phyloP scores from a whole-genome alignment of 495 filamentous ascomycete species.

The Penicillium salamii region DNA sequence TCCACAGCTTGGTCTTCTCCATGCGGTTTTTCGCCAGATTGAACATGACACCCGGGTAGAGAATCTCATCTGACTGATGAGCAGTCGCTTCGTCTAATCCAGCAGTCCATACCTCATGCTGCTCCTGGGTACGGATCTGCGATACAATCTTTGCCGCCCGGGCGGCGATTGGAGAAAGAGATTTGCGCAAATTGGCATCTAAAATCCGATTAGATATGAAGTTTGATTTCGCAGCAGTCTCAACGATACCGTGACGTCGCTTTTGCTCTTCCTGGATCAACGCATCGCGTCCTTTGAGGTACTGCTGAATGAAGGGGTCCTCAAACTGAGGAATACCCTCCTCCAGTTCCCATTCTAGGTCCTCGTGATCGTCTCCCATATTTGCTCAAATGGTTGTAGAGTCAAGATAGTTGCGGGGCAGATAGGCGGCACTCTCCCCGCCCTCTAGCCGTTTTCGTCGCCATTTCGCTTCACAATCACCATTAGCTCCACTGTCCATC shows the following conservation, averaged over 20 bases:
- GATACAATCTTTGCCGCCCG: slow-evolving; percentile 75
- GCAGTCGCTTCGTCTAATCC: slow-evolving; percentile 64
- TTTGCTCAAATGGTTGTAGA: not conserved
- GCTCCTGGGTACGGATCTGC: slow-evolving; percentile 74
- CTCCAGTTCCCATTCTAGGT: slow-evolving; percentile 43
- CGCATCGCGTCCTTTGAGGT: slow-evolving; percentile 70
- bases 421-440: not conserved
- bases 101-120: slow-evolving; percentile 65
- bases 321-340: slow-evolving; percentile 51
- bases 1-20: slow-evolving; percentile 80
- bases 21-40: slow-evolving; percentile 72
- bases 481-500: too few species aligned
- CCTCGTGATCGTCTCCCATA: slow-evolving; percentile 23
- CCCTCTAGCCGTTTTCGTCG: slow-evolving; percentile 4
- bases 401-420: slow-evolving; percentile 3
- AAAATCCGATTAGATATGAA: not conserved
- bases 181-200: slow-evolving; percentile 48
- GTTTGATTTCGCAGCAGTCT: slow-evolving; percentile 9
- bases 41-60: slow-evolving; percentile 89
- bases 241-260: slow-evolving; percentile 66
- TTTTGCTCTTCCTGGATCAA: slow-evolving; percentile 78
- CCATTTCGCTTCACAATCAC: not conserved
- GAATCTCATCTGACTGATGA: slow-evolving; percentile 45
- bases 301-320: slow-evolving; percentile 77
- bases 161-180: slow-evolving; percentile 70